Evolutionary conservation across 2,329 filamentous ascomycete species (phyloP), one percentile per base, ranked within the genome.

Genomic region (Colletotrichum liriopes): DNA sequence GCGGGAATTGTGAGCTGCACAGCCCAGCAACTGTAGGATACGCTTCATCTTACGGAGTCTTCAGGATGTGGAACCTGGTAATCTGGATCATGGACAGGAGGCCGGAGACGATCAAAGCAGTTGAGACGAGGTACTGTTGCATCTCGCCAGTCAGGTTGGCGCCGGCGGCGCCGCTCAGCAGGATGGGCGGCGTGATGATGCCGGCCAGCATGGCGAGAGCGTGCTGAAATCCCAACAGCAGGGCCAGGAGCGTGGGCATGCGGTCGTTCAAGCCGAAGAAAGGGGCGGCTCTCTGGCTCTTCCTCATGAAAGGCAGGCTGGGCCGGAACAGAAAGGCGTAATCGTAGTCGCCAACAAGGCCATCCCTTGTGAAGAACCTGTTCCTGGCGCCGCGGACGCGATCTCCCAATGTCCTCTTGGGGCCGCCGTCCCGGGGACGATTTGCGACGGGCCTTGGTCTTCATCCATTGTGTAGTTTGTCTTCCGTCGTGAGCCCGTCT

Each of bases 251-350:
- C 11, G 96, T 89, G 5, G 94, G 94, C 88, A 96, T 93, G 67
- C 84, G 85, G 81, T 95, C 93, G 76, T 96, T 89, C 49, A 96
- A 89, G n/a, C 93, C 94, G 77, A 96, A 96, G 81, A 97, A 96
- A 0, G 94, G 94, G 41, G 92, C 90, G n/a, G 87, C 84, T 74
- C 84, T 82, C 43, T 81, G 80, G 6, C 84, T 77, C 80, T 89
- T 90, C 78, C 89, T 91, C 86, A 96, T 91, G 81, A 98, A 98
- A 0, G 95, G 95, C 29, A 98, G 82, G 76, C 93, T 95, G 1
- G 90, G 93, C 29, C 85, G 90, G 86, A 98, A 97, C 51, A 98
- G 91, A 78, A 95, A 96, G 45, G 81, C 93, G 87, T 98, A 98
- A 86, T 98, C 93, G 82, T 98, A 98, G 77, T 91, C 87, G 74